Conservation (phyloP, 192 early-diverging fungal species). For the Phycomyces blakesleeanus region DNA sequence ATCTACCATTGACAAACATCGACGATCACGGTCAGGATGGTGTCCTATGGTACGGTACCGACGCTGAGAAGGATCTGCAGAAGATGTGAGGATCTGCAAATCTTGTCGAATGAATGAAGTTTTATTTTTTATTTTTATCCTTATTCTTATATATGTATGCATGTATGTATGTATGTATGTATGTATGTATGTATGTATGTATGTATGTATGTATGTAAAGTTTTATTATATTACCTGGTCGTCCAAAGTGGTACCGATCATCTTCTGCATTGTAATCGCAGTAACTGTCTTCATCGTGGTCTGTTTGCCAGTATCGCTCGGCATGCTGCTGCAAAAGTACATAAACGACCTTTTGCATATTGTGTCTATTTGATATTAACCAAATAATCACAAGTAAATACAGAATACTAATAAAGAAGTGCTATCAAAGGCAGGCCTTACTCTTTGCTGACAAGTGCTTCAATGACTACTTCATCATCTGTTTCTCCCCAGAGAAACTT, state of each 20-base stretch:
- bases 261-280: conserved; percentile 7
- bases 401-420: not conserved
- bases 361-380: conserved; percentile 17
- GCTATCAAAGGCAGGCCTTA: conserved; percentile 10
- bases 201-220: no score
- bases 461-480: conserved; percentile 24
- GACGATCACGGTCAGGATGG: conserved; percentile 13
- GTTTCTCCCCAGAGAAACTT: conserved; percentile 37
- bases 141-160: no score
- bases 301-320: conserved; percentile 33
- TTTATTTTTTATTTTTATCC: no score
- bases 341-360: conserved; percentile 40
- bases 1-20: conserved; percentile 27
- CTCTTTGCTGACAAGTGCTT: conserved; percentile 32
- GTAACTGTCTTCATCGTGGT: conserved; percentile 31
- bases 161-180: no score
- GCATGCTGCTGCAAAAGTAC: conserved; percentile 35
- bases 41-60: conserved; percentile 21
- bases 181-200: no score
- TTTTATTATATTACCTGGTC: not conserved
- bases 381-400: not conserved
- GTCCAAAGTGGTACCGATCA: conserved; percentile 1
- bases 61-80: conserved; percentile 18
- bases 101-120: not conserved
- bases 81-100: not conserved